Percentiles rank a stretch among this genome's conserved stretches.
Evolutionary conservation across 2,329 filamentous ascomycete species (phyloP).

Genomic region (Venturia aucupariae): DNA sequence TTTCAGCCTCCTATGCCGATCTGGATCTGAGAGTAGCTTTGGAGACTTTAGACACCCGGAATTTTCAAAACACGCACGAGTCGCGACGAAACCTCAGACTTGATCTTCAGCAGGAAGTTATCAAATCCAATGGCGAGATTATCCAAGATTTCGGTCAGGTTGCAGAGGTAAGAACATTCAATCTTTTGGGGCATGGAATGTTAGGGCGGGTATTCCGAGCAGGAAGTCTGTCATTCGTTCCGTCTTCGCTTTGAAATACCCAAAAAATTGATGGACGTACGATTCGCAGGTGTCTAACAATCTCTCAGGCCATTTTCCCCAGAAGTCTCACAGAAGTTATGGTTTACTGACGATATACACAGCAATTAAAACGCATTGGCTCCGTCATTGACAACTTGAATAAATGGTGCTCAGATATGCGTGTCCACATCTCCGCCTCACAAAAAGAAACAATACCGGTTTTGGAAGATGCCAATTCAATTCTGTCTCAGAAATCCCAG

Average conservation of each 20-base stretch:
- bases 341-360: slow-evolving; percentile 11
- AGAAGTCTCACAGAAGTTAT: background rate
- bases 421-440: slow-evolving; percentile 63
- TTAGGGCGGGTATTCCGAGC: too few species aligned
- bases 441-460: slow-evolving; percentile 65
- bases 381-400: slow-evolving; percentile 70
- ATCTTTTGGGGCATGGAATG: too few species aligned
- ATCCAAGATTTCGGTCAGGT: slow-evolving; percentile 82
- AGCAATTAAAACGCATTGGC: slow-evolving; percentile 85
- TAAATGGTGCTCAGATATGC: slow-evolving; percentile 70
- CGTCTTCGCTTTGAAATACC: background rate
- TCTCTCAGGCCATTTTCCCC: too few species aligned
- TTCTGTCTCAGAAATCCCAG: slow-evolving; percentile 64
- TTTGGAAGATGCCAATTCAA: slow-evolving; percentile 63
- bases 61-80: slow-evolving; percentile 64
- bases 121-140: slow-evolving; percentile 84
- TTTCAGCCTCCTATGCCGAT: slow-evolving; percentile 89
- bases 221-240: too few species aligned
- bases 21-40: slow-evolving; percentile 83
- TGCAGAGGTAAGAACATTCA: slow-evolving; percentile 54
- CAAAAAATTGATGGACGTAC: background rate
- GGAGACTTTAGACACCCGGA: slow-evolving; percentile 63
- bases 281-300: background rate
- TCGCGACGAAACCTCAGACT: slow-evolving; percentile 70
- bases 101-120: slow-evolving; percentile 83